phyloP scores from a whole-genome alignment of 164 flowering plant species.

The Warburgia ugandensis region DNA sequence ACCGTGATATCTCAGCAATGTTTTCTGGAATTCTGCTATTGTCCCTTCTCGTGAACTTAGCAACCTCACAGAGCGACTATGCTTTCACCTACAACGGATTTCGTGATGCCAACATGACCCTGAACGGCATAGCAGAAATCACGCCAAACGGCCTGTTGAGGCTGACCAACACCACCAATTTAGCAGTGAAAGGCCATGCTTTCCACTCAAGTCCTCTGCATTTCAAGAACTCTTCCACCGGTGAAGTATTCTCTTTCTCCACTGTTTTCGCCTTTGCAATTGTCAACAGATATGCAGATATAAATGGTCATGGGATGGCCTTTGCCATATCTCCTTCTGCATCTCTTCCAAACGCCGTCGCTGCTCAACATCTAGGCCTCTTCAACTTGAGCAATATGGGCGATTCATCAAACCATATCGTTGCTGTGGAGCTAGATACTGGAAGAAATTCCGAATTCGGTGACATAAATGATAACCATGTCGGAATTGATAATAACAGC shows the following conservation, averaged over 20 bases:
- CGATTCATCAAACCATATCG: slow-evolving; percentile 6
- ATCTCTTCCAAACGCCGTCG: slow-evolving; percentile 7
- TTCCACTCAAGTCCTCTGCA: slow-evolving; percentile 5
- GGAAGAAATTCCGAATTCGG: not conserved
- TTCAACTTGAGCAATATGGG: slow-evolving; percentile 15
- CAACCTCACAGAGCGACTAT: not conserved
- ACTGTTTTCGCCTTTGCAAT: too few species aligned
- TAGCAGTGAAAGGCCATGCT: slow-evolving; percentile 5
- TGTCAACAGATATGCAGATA: not conserved
- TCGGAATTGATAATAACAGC: slow-evolving; percentile 20
- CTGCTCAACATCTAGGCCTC: slow-evolving; percentile 16
- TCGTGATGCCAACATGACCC: too few species aligned
- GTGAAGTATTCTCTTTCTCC: slow-evolving; percentile 17
- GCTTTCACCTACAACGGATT: slow-evolving; percentile 9
- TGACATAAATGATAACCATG: slow-evolving; percentile 20
- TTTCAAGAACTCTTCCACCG: slow-evolving; percentile 13
- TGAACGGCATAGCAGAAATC: slow-evolving; percentile 5
- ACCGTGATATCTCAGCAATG: too few species aligned
- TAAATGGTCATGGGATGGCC: slow-evolving; percentile 18
- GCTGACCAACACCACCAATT: slow-evolving; percentile 3
- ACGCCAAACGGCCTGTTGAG: slow-evolving; percentile 7
- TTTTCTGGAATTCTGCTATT: too few species aligned
- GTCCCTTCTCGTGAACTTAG: not conserved
- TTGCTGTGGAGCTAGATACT: slow-evolving; percentile 21
- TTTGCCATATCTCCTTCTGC: slow-evolving; percentile 17